A percentile compares a stretch with the other conserved stretches of the same genome.
Conservation (phyloP, 768 basidiomycete genomes). For the Candolleomyces eurysporus region DNA sequence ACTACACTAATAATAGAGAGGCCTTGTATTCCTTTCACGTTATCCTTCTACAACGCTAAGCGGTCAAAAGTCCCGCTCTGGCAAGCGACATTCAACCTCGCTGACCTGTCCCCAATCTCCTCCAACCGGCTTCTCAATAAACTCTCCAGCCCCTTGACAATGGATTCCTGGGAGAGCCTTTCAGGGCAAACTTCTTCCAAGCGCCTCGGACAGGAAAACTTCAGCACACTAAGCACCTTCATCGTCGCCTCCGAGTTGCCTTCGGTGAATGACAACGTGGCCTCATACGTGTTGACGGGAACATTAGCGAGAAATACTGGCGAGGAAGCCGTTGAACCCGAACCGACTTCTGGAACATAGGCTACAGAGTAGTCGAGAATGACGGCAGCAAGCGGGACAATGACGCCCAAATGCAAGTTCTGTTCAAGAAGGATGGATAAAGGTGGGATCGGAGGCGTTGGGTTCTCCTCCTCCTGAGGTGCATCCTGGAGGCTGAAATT, state of each 20-base stretch:
- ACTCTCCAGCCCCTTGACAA: not conserved
- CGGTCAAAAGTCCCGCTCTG: not conserved
- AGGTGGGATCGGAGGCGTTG: not conserved
- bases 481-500: no score
- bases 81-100: not conserved
- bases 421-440: not conserved
- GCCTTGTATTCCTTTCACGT: no score
- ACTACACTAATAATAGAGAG: no score
- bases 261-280: not conserved
- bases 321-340: not conserved
- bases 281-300: conserved; percentile 2
- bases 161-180: not conserved
- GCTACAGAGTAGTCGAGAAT: conserved; percentile 3
- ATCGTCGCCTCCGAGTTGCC: not conserved
- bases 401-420: not conserved
- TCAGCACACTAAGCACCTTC: not conserved
- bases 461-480: no score
- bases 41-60: not conserved
- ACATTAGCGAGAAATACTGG: not conserved
- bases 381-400: conserved; percentile 2
- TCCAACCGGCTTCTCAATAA: not conserved
- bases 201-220: not conserved
- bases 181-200: not conserved
- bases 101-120: not conserved
- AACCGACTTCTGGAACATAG: not conserved